Percentiles rank a stretch among this genome's conserved stretches.
Conservation (phyloP, 2,329 filamentous ascomycete species). For the Daldinia sp. region DNA sequence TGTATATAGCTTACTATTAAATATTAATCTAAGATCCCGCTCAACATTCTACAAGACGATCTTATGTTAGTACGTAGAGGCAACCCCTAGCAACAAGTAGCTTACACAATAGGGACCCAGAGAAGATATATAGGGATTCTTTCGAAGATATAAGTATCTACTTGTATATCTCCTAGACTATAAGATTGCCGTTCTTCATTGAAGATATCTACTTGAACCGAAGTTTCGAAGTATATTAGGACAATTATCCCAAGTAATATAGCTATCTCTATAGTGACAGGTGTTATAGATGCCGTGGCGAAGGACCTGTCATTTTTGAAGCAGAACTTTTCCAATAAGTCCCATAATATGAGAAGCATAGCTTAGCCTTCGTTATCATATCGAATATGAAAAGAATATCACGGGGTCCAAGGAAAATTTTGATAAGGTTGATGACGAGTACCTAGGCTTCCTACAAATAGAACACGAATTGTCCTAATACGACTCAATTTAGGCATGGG, state of each 20-base stretch:
- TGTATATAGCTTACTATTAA: background rate
- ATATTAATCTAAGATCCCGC: background rate
- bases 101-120: background rate
- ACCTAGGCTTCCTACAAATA: background rate
- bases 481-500: background rate
- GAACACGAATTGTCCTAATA: background rate
- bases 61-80: background rate
- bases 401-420: background rate
- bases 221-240: background rate
- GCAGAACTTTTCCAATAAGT: background rate
- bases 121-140: background rate
- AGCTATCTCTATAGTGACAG: background rate
- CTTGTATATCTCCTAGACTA: background rate
- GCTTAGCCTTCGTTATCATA: background rate
- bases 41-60: background rate
- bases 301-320: background rate
- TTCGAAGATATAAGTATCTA: background rate
- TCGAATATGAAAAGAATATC: background rate
- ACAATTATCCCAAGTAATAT: background rate
- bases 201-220: too few relatives aligned
- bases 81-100: background rate
- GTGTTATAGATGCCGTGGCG: background rate
- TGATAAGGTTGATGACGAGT: background rate
- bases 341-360: background rate
- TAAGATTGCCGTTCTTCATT: background rate